Percentiles rank a stretch among this genome's conserved stretches.
phyloP scores from a whole-genome alignment of 495 filamentous ascomycete species.

The Bacidia rubella region DNA sequence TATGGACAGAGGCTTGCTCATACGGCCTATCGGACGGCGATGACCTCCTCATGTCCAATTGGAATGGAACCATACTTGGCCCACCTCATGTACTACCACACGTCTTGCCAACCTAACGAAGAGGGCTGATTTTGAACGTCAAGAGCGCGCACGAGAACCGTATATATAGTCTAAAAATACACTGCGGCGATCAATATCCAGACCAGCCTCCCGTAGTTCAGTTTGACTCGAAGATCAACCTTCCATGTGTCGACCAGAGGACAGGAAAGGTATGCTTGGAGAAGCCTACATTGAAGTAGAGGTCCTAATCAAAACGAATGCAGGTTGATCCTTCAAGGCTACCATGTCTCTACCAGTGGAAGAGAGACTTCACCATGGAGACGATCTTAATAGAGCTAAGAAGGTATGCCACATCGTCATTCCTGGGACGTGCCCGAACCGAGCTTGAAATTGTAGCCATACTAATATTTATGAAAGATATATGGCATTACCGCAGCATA shows the following conservation, averaged over 20 bases:
- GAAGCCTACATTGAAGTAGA: background rate
- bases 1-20: slow-evolving; percentile 74
- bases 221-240: slow-evolving; percentile 86
- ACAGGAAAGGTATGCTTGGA: slow-evolving; percentile 51
- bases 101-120: slow-evolving; percentile 1
- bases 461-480: slow-evolving; percentile 41
- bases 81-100: slow-evolving; percentile 71
- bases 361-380: slow-evolving; percentile 81
- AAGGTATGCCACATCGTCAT: slow-evolving; percentile 33
- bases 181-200: slow-evolving; percentile 84
- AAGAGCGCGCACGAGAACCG: slow-evolving; percentile 95
- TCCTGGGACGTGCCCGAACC: too few relatives aligned
- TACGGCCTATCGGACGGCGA: slow-evolving; percentile 92
- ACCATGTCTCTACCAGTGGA: slow-evolving; percentile 77
- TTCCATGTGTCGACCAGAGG: slow-evolving; percentile 72
- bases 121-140: slow-evolving; percentile 10
- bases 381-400: slow-evolving; percentile 82
- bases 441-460: slow-evolving; percentile 10
- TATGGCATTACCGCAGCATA: slow-evolving; percentile 87
- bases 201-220: slow-evolving; percentile 76
- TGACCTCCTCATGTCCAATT: slow-evolving; percentile 94
- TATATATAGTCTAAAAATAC: slow-evolving; percentile 95
- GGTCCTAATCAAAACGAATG: slow-evolving; percentile 6
- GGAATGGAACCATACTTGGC: slow-evolving; percentile 94
- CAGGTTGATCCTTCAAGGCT: slow-evolving; percentile 77